These are phyloP conservation scores for Hygrocybe punicea DNA, from an alignment of 768 basidiomycete species.

Conservation along the genomic window DNA sequence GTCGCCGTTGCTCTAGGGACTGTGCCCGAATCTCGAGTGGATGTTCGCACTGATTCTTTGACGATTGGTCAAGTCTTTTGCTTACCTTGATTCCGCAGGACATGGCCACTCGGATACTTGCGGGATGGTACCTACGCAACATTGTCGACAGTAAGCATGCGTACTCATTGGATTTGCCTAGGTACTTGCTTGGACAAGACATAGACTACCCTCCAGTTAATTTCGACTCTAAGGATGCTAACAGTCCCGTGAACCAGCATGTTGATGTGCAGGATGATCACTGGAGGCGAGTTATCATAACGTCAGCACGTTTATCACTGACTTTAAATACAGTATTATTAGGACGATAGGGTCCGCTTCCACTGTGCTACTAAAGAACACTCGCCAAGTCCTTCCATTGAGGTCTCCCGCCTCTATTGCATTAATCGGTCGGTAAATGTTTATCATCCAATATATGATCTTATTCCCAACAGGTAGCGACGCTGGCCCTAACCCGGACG, in stretches of 20 bases:
- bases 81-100: slow-evolving; percentile 37
- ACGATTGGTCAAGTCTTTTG: not conserved
- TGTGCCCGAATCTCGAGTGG: slow-evolving; percentile 59
- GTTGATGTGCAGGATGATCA: slow-evolving; percentile 72
- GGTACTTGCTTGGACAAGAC: slow-evolving; percentile 69
- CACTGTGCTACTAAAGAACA: slow-evolving; percentile 75
- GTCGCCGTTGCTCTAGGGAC: slow-evolving; percentile 66
- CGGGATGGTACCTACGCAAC: slow-evolving; percentile 21
- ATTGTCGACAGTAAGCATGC: not conserved
- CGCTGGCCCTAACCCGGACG: slow-evolving; percentile 58
- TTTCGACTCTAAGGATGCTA: slow-evolving; percentile 63
- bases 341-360: slow-evolving; percentile 73
- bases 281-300: slow-evolving; percentile 12
- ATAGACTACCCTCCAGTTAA: slow-evolving; percentile 59
- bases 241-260: slow-evolving; percentile 54
- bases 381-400: slow-evolving; percentile 52
- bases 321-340: slow-evolving; percentile 44
- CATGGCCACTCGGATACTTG: slow-evolving; percentile 79
- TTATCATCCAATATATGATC: not conserved
- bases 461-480: slow-evolving; percentile 34
- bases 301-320: not conserved
- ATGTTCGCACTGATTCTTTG: slow-evolving; percentile 19
- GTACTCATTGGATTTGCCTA: slow-evolving; percentile 30
- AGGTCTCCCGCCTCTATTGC: slow-evolving; percentile 54
- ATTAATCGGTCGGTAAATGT: slow-evolving; percentile 43